Percentiles rank a stretch among this genome's conserved stretches.
Evolutionary conservation across 768 basidiomycete species (phyloP).

Genomic region (Baorangia bicolor): DNA sequence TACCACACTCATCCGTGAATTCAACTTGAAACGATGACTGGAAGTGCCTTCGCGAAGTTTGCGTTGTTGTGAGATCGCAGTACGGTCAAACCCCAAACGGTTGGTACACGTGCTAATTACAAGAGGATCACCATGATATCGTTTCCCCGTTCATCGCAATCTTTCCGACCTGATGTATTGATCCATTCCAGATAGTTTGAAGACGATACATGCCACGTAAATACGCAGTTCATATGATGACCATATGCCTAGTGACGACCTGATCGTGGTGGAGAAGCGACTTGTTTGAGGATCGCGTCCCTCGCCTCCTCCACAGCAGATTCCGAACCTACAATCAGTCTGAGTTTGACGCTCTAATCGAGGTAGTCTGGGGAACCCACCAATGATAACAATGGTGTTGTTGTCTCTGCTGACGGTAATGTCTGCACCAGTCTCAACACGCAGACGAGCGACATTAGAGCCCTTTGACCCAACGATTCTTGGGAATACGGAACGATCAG

Average conservation of each 20-base stretch:
- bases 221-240: slow-evolving; percentile 16
- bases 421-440: slow-evolving; percentile 87
- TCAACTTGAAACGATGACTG: background rate
- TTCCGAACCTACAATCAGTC: slow-evolving; percentile 54
- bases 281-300: slow-evolving; percentile 69
- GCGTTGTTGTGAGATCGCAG: background rate
- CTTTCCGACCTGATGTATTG: slow-evolving; percentile 3
- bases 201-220: slow-evolving; percentile 26
- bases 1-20: background rate
- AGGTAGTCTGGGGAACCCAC: slow-evolving; percentile 38
- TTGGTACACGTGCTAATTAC: too few species aligned
- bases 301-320: slow-evolving; percentile 68
- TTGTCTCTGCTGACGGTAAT: slow-evolving; percentile 90
- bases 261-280: slow-evolving; percentile 30
- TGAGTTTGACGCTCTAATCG: slow-evolving; percentile 5
- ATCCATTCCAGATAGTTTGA: slow-evolving; percentile 29
- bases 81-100: background rate
- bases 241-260: slow-evolving; percentile 21
- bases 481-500: slow-evolving; percentile 84
- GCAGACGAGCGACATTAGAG: slow-evolving; percentile 82
- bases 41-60: background rate
- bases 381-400: slow-evolving; percentile 82
- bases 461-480: slow-evolving; percentile 93
- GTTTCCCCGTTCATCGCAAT: background rate
- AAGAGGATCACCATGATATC: too few species aligned